Base-by-base conservation (phyloP, 768 basidiomycete species). In the Tricholoma bakamatsutake region DNA sequence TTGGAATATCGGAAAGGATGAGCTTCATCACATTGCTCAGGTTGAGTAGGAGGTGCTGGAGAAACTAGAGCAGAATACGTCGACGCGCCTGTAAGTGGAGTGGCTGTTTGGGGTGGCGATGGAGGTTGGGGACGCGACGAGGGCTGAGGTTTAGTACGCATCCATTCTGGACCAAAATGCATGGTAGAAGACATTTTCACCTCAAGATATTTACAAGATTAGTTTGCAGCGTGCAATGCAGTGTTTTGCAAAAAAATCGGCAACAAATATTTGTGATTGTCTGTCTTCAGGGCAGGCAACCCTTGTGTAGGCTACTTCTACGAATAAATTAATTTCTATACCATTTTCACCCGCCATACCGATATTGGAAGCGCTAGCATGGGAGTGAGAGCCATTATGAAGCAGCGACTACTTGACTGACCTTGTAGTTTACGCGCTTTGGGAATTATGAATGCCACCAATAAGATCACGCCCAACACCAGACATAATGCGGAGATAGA, bases 131-230 rank as follows among this genome's bases (percentile, higher is more conserved):
- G 71, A 65, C 78, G 82, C 58, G 78, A 62, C 45, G 79, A 69
- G 46, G 78, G 70, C 55, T 82, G 81, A 59, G 80, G 82, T 74
- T 91, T 91, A 61, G 84, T 80, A 64, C 90, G 84, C 90, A 93
- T 92, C 90, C 90, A 93, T 73, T 93, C 90, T 47, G 90, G 90
- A 65, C 89, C 90, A 77, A 93, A 93, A 69, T 92, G 90, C 83
- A 93, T 88, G 10, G 88, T 75, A 58, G 77, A 73, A 58, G 80
- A 76, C 80, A 81, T 80, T 68, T 57, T 52, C 62, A 59, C 50
- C 56, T 48, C 57, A 59, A 54, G 55, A 60, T 52, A 46, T 59
- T 59, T 57, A 57, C 56, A 57, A 54, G 56, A 61, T 63, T n/a
- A 58, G 49, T 59, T 55, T 58, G 62, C 52, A 61, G 60, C 56